Percentiles rank a stretch among this genome's conserved stretches.
These are phyloP conservation scores for Canna indica DNA, from an alignment of 176 grass and related monocot genomes.

Conservation along the genomic window DNA sequence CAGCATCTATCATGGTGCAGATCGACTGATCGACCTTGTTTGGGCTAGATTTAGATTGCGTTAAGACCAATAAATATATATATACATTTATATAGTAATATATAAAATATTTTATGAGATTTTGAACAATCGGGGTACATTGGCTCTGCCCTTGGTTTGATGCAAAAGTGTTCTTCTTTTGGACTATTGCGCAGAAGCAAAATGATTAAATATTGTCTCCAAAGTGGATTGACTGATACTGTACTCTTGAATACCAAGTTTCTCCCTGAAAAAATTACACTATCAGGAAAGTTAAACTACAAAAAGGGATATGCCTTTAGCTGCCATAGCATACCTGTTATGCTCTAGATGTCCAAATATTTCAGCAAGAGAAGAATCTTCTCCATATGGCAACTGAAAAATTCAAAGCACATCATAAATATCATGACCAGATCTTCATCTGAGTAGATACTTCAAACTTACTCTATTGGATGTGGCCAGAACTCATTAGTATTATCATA, in stretches of 20 bases:
- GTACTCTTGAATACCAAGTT: slow-evolving; percentile 39
- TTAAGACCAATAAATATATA: too few relatives aligned
- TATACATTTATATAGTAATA: too few relatives aligned
- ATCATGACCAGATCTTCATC: background rate
- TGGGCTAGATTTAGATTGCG: too few relatives aligned
- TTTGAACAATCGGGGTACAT: too few relatives aligned
- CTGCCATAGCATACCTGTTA: slow-evolving; percentile 25
- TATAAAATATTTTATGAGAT: too few relatives aligned
- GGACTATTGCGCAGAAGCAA: slow-evolving; percentile 26
- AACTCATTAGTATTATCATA: background rate
- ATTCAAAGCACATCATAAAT: background rate
- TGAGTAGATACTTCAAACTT: background rate
- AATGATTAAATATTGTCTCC: slow-evolving; percentile 49
- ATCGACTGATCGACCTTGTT: too few relatives aligned
- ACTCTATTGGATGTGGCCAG: too few relatives aligned
- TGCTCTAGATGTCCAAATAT: slow-evolving; percentile 49
- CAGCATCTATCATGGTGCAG: too few relatives aligned
- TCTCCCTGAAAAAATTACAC: slow-evolving; percentile 27
- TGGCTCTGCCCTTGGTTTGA: too few relatives aligned
- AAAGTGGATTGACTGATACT: slow-evolving; percentile 51
- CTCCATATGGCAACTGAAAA: slow-evolving; percentile 41
- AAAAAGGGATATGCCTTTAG: background rate
- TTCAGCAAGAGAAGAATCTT: slow-evolving; percentile 39
- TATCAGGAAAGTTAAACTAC: background rate
- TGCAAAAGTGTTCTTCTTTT: background rate